A percentile compares a stretch with the other conserved stretches of the same genome.
phyloP scores from a whole-genome alignment of 768 basidiomycete genomes.

The Panaeolus papilionaceus region DNA sequence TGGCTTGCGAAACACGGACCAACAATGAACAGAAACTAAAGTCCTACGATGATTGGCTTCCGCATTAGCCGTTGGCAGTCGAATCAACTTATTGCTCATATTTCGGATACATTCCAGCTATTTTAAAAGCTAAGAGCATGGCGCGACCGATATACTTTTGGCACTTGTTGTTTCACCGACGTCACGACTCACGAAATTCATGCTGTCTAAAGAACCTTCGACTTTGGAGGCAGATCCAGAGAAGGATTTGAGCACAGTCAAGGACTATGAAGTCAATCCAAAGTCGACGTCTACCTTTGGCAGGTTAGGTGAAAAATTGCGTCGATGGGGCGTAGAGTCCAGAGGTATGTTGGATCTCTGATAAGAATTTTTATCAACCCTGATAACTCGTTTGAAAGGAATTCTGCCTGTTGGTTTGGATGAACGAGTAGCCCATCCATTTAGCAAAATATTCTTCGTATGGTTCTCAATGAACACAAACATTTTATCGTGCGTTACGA shows the following conservation, averaged over 20 bases:
- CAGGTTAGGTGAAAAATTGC: background rate
- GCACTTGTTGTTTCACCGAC: background rate
- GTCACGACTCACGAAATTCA: background rate
- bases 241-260: background rate
- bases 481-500: slow-evolving; percentile 56
- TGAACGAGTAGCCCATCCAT: slow-evolving; percentile 63
- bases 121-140: slow-evolving; percentile 5
- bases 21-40: background rate
- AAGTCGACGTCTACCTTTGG: background rate
- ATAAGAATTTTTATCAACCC: background rate
- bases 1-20: background rate
- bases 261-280: background rate
- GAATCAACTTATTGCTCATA: background rate
- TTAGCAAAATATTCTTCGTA: slow-evolving; percentile 76
- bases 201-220: background rate
- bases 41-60: slow-evolving; percentile 5
- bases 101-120: background rate
- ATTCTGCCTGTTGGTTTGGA: slow-evolving; percentile 62
- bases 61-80: background rate
- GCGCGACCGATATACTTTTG: background rate
- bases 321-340: slow-evolving; percentile 5
- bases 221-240: background rate
- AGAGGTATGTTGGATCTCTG: background rate
- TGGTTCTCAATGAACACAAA: slow-evolving; percentile 81
- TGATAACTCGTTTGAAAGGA: slow-evolving; percentile 38